Percentiles rank a stretch among this genome's conserved stretches.
Evolutionary conservation across 345 rosid species (phyloP).

Genomic region (Excoecaria cochinchinensis): DNA sequence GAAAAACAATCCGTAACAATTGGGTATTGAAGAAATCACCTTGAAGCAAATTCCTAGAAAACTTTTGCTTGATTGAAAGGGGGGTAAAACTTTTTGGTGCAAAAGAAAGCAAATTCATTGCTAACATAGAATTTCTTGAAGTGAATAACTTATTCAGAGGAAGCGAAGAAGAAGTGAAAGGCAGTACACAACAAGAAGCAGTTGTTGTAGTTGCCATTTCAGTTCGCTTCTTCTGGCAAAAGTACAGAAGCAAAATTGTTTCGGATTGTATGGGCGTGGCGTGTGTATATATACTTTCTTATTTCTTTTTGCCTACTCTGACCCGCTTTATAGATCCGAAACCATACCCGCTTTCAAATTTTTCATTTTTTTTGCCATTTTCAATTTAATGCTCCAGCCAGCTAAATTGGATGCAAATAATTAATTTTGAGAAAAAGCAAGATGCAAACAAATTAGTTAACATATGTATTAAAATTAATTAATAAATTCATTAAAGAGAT

Average conservation of each 20-base stretch:
- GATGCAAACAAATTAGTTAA: too few species aligned
- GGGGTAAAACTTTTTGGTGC: slow-evolving; percentile 38
- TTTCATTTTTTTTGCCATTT: too few species aligned
- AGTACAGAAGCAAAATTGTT: not conserved
- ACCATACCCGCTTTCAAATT: too few species aligned
- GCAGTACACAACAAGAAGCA: slow-evolving; percentile 20
- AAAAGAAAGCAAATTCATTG: slow-evolving; percentile 37
- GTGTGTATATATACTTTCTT: too few species aligned
- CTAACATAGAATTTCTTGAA: slow-evolving; percentile 24
- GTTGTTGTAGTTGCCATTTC: slow-evolving; percentile 12
- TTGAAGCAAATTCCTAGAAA: slow-evolving; percentile 38
- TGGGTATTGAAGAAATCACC: slow-evolving; percentile 39
- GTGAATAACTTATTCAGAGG: slow-evolving; percentile 27
- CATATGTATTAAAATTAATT: too few species aligned
- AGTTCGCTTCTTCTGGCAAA: not conserved
- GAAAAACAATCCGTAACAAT: not conserved
- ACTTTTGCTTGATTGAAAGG: slow-evolving; percentile 37
- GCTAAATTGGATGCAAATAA: too few species aligned
- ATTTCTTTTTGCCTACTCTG: too few species aligned
- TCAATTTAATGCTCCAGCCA: too few species aligned
- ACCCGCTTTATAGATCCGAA: too few species aligned
- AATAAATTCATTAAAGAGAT: too few species aligned
- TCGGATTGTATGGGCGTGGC: not conserved
- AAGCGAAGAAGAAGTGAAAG: slow-evolving; percentile 29
- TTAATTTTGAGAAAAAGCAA: too few species aligned